A percentile compares a stretch with the other conserved stretches of the same genome.
Evolutionary conservation across 2,329 filamentous ascomycete species (phyloP).

Genomic region (Aurifilum marmelostoma): DNA sequence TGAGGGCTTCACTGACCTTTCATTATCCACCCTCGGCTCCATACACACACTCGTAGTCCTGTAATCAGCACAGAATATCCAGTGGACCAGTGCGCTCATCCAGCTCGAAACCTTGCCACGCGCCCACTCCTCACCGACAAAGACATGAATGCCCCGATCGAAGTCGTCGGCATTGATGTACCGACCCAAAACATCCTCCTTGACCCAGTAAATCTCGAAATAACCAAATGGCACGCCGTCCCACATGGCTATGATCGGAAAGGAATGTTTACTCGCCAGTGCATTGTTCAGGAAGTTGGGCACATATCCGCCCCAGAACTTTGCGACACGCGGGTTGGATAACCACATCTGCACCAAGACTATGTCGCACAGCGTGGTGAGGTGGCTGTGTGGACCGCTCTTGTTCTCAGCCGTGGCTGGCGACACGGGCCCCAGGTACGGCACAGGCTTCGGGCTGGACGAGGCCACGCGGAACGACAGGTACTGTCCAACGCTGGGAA

Average conservation of each 20-base stretch:
- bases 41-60: slow-evolving; percentile 82
- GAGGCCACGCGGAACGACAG: slow-evolving; percentile 87
- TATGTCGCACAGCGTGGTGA: slow-evolving; percentile 54
- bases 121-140: slow-evolving; percentile 92
- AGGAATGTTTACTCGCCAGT: slow-evolving; percentile 72
- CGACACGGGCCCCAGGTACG: slow-evolving; percentile 64
- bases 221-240: slow-evolving; percentile 95
- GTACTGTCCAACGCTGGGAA: slow-evolving; percentile 81
- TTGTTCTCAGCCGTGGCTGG: slow-evolving; percentile 40
- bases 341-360: slow-evolving; percentile 82
- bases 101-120: slow-evolving; percentile 80
- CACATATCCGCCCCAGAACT: slow-evolving; percentile 79
- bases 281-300: slow-evolving; percentile 68
- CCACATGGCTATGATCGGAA: slow-evolving; percentile 92
- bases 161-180: slow-evolving; percentile 75
- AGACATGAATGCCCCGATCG: slow-evolving; percentile 84
- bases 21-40: slow-evolving; percentile 90
- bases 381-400: slow-evolving; percentile 39
- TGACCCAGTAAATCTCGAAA: slow-evolving; percentile 98
- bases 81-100: slow-evolving; percentile 87
- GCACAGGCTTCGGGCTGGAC: slow-evolving; percentile 63
- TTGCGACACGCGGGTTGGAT: slow-evolving; percentile 78
- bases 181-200: slow-evolving; percentile 79
- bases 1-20: slow-evolving; percentile 68
- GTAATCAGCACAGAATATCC: slow-evolving; percentile 75